Conservation (phyloP, 345 rosid genomes). For the Fremontodendron californicum region DNA sequence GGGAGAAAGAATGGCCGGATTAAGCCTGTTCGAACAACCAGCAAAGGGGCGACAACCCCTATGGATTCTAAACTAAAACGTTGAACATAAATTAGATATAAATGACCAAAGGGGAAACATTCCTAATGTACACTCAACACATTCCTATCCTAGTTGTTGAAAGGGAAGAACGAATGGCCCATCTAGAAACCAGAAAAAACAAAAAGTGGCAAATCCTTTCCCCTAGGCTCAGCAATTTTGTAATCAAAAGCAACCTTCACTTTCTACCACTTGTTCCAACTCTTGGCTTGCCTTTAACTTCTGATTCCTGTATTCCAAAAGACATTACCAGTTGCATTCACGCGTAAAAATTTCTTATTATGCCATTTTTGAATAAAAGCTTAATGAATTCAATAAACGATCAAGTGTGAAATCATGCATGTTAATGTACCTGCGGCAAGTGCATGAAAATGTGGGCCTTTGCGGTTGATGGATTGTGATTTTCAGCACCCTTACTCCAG, state of each 20-base stretch:
- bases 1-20: background rate
- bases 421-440: slow-evolving; percentile 47
- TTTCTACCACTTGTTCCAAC: slow-evolving; percentile 49
- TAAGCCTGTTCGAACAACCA: background rate
- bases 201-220: background rate
- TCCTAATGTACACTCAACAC: background rate
- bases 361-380: background rate
- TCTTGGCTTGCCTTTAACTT: slow-evolving; percentile 87
- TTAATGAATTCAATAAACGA: background rate
- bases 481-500: slow-evolving; percentile 93
- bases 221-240: background rate
- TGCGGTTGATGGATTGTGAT: slow-evolving; percentile 72
- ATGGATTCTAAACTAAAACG: background rate
- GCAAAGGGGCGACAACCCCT: background rate
- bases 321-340: background rate
- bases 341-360: background rate
- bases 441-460: slow-evolving; percentile 59
- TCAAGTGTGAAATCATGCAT: background rate
- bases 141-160: background rate
- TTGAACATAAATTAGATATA: background rate
- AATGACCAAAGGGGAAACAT: background rate
- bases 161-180: background rate
- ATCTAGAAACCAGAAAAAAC: background rate
- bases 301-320: slow-evolving; percentile 53
- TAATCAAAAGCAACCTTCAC: slow-evolving; percentile 23